Evolutionary conservation across 257 asterid species (phyloP), one percentile per base, ranked within the genome.

Genomic region (Solanum commersonii): DNA sequence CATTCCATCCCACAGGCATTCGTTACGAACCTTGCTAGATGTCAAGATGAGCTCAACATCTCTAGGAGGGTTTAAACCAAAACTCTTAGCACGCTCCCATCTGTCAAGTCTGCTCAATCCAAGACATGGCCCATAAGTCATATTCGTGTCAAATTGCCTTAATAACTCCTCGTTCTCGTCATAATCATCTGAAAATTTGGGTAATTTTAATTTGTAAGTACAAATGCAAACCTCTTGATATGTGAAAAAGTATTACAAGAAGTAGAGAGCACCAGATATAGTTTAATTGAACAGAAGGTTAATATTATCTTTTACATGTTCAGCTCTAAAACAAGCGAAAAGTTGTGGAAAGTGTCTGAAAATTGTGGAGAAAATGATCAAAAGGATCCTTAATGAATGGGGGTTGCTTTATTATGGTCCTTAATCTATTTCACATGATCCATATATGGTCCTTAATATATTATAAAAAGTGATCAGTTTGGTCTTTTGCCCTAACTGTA

Each of bases 71-170:
- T 89, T 83, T 84, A 85, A 37, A 49, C 91, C 90, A 5, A 85
- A 22, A 12, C 33, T 60, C 49, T 79, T 84, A 37, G 92, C 92
- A 1, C 91, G 82, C 82, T 87, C 87, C 92, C 91, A 90, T 11
- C 91, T 72, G 4, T 84, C 86, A 40, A 89, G 60, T 74, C 93
- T 89, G 83, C 77, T 89, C 40, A 89, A 67, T 59, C 91, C 93
- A 9, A 86, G 63, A 46, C 93, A 88, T 6, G 91, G 91, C 8
- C 90, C 91, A 20, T 83, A 88, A 44, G 67, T 87, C 86, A 76
- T 52, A 79, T 88, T 89, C 87, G 72, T 35, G 83, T 87, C 93
- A 77, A 91, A 91, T 76, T 91, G 89, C 87, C 87, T 89, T 59
- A 89, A 44, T 40, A 83, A 9, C 25, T 42, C 37, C 87, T 91